Evolutionary conservation across 768 basidiomycete genomes (phyloP), one percentile per base, ranked within the genome.

Genomic region (Hypholoma sublateritium): DNA sequence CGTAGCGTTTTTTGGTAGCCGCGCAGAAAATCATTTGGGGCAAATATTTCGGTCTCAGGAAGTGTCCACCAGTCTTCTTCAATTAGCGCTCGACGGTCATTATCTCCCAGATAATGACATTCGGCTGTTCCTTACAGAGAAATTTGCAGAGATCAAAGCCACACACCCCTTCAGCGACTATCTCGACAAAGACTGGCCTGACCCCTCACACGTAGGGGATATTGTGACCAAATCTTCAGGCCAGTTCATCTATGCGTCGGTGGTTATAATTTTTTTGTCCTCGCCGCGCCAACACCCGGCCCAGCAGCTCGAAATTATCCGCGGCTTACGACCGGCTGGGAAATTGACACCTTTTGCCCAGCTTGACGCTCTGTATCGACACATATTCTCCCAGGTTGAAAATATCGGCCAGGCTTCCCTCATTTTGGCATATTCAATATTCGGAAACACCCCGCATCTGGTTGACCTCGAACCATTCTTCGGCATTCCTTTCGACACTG

Each of bases 191-290:
- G 28, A 25, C 9, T 58, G 57, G 57, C 57, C 57, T 4, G 35
- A 28, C 3, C 17, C 28, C 11, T 4, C 4, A n/a, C 22, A 8
- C 13, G 51, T 53, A 8, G n/a, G 24, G 11, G 41, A 17, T 7
- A n/a, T 58, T 8, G 50, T 58, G 0, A 19, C n/a, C 8, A 52
- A 53, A 21, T 36, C 57, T 28, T 58, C 57, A 5, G 44, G 45
- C 7, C 57, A 53, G 24, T 58, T 58, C 21, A 58, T 58, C 34
- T 58, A 45, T 48, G 57, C 57, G 7, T 37, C 43, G 11, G 43
- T 25, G 11, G 50, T 47, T 7, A 53, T 58, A 7, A 53, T 48
- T n/a, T 53, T 36, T 35, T 28, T 58, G 24, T 35, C 21, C 13
- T 46, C 44, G 3, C 0, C 44, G 12, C 17, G n/a, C 21, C 8